Evolutionary conservation across 768 basidiomycete genomes (phyloP).

Genomic region (Leucosporidium creatinivorum): DNA sequence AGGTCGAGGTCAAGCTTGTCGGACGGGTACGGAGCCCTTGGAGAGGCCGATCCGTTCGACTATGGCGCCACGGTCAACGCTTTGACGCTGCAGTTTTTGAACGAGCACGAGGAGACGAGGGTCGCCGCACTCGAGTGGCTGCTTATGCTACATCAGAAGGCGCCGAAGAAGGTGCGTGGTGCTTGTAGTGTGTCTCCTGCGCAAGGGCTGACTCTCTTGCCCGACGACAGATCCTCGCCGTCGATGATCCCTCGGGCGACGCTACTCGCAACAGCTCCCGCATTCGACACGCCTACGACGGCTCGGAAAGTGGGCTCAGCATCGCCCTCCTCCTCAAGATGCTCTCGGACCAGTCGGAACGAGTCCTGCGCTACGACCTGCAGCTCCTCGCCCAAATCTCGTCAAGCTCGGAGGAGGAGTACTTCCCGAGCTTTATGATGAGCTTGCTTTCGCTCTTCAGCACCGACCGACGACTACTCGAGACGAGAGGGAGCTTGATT

Average conservation of each 20-base stretch:
- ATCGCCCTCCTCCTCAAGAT: constrained; percentile 94
- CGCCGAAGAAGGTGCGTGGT: constrained; percentile 71
- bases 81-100: constrained; percentile 84
- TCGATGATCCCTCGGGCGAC: constrained; percentile 57
- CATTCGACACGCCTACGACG: background rate
- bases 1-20: background rate
- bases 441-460: constrained; percentile 91
- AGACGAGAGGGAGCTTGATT: constrained; percentile 87
- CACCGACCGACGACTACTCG: constrained; percentile 81
- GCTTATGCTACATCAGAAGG: constrained; percentile 96
- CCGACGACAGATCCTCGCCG: constrained; percentile 66
- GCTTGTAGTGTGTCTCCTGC: background rate
- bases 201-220: background rate
- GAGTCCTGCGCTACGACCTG: constrained; percentile 93
- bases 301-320: constrained; percentile 39
- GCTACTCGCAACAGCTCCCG: background rate
- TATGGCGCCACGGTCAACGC: constrained; percentile 89
- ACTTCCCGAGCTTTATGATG: constrained; percentile 88
- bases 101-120: constrained; percentile 92
- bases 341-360: constrained; percentile 90
- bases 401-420: constrained; percentile 79
- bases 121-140: constrained; percentile 96
- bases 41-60: constrained; percentile 62
- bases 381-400: constrained; percentile 96
- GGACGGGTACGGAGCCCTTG: constrained; percentile 10